Percentiles rank a stretch among this genome's conserved stretches.
Conservation (phyloP, 2,329 filamentous ascomycete species). For the Amauroascus niger region DNA sequence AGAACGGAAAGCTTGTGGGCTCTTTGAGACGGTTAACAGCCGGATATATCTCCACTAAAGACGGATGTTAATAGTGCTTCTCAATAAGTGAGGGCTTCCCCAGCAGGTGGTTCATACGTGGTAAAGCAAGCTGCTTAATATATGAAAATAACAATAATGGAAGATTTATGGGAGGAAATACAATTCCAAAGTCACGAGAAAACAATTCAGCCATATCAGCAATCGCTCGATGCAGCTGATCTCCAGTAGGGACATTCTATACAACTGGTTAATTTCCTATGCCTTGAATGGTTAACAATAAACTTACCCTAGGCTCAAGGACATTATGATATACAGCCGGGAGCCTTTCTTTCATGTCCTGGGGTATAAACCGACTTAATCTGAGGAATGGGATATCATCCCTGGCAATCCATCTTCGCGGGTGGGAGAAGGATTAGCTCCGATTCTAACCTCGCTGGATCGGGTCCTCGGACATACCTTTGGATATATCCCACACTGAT, state of each 20-base stretch:
- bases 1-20: slow-evolving; percentile 50
- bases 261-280: neutral
- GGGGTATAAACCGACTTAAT: slow-evolving; percentile 42
- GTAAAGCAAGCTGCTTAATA: slow-evolving; percentile 62
- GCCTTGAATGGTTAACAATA: slow-evolving; percentile 22
- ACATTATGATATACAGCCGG: slow-evolving; percentile 33
- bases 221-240: slow-evolving; percentile 56
- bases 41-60: slow-evolving; percentile 35
- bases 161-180: slow-evolving; percentile 63
- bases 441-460: neutral
- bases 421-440: slow-evolving; percentile 2
- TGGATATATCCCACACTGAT: slow-evolving; percentile 64
- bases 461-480: slow-evolving; percentile 24
- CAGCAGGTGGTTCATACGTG: slow-evolving; percentile 45
- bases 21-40: slow-evolving; percentile 49
- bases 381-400: slow-evolving; percentile 63
- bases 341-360: slow-evolving; percentile 38
- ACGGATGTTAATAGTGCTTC: slow-evolving; percentile 10
- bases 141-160: slow-evolving; percentile 59
- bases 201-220: slow-evolving; percentile 56
- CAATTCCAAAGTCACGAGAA: slow-evolving; percentile 56
- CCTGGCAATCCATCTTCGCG: slow-evolving; percentile 51
- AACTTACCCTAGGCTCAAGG: slow-evolving; percentile 33
- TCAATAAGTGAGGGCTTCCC: neutral
- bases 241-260: slow-evolving; percentile 37